Evolutionary conservation across 352 stramenopile species (phyloP).

Genomic region (Pythium myriotylum): DNA sequence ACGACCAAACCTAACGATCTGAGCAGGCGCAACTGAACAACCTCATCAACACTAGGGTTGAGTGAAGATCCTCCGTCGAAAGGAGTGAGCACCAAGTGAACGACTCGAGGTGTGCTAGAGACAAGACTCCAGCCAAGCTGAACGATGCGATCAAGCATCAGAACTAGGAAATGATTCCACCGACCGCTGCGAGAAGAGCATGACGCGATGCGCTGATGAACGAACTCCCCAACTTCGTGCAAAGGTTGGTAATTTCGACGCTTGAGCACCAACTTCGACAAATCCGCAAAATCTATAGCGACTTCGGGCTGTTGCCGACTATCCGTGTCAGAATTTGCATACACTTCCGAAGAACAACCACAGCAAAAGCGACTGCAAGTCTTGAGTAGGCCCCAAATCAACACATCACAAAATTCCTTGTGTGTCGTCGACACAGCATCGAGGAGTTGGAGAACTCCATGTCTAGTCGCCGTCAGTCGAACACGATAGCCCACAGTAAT

Average conservation of each 20-base stretch:
- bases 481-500: constrained; percentile 22
- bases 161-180: constrained; percentile 25
- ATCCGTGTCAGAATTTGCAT: neutral
- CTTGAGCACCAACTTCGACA: constrained; percentile 20
- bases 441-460: constrained; percentile 25
- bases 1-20: constrained; percentile 20
- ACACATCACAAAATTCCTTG: neutral
- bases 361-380: constrained; percentile 66
- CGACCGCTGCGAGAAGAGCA: constrained; percentile 8
- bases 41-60: neutral
- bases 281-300: constrained; percentile 17
- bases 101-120: constrained; percentile 1
- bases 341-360: constrained; percentile 27
- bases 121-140: constrained; percentile 18
- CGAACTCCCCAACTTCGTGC: constrained; percentile 15
- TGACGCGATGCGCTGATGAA: constrained; percentile 27
- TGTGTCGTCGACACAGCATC: constrained; percentile 3
- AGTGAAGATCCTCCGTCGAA: constrained; percentile 5
- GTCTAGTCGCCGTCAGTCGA: neutral
- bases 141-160: constrained; percentile 24
- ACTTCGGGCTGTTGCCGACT: neutral
- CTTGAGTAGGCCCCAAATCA: constrained; percentile 55
- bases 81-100: constrained; percentile 12
- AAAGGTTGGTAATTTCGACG: constrained; percentile 2
- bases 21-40: constrained; percentile 17